Percentiles rank a stretch among this genome's conserved stretches.
phyloP scores from a whole-genome alignment of 2,329 filamentous ascomycete species.

The Leptographium flavum region DNA sequence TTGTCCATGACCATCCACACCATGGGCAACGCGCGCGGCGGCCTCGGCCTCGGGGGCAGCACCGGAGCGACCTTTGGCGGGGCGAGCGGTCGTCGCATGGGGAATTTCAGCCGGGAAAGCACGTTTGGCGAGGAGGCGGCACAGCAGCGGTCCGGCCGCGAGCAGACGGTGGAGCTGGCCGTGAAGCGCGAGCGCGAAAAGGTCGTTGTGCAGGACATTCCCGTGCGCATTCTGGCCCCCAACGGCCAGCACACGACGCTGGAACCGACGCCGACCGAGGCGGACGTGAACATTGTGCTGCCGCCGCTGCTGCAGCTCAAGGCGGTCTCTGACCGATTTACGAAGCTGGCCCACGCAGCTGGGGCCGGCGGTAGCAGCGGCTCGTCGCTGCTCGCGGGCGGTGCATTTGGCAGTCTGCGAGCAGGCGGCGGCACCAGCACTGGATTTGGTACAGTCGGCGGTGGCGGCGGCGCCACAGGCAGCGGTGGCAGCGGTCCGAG shows the following conservation, averaged over 20 bases:
- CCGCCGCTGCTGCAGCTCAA: slow-evolving; percentile 82
- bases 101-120: slow-evolving; percentile 14
- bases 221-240: slow-evolving; percentile 77
- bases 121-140: slow-evolving; percentile 24
- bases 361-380: slow-evolving; percentile 8
- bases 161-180: slow-evolving; percentile 34
- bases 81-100: slow-evolving; percentile 16
- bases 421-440: too few relatives aligned
- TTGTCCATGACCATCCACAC: slow-evolving; percentile 83
- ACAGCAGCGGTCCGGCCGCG: slow-evolving; percentile 2
- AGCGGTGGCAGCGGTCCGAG: slow-evolving; percentile 33
- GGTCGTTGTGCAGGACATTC: slow-evolving; percentile 87
- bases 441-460: slow-evolving; percentile 1
- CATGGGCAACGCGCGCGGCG: slow-evolving; percentile 37
- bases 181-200: slow-evolving; percentile 67
- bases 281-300: slow-evolving; percentile 86
- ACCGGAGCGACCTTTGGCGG: slow-evolving; percentile 18
- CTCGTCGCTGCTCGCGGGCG: slow-evolving; percentile 13
- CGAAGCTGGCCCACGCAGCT: slow-evolving; percentile 56
- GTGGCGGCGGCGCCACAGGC: not conserved
- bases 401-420: not conserved
- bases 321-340: slow-evolving; percentile 89
- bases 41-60: slow-evolving; percentile 17
- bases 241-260: slow-evolving; percentile 82
- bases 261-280: slow-evolving; percentile 79